Conservation (phyloP, 305 asterid species). For the Fraxinus xanthoxyloides region DNA sequence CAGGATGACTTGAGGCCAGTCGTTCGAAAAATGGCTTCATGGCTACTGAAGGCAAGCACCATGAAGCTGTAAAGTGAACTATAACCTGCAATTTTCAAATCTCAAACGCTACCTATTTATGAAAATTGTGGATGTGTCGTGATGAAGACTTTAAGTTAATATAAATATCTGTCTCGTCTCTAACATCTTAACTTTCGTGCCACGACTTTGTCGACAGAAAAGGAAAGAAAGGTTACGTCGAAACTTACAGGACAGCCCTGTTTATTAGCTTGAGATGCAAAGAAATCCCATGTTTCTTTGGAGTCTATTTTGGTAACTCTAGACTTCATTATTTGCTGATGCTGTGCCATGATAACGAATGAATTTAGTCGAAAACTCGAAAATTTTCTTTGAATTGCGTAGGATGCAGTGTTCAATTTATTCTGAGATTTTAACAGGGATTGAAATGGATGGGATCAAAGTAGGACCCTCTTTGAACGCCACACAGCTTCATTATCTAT, state of each 20-base stretch:
- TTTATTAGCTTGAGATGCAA: slow-evolving; percentile 35
- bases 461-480: slow-evolving; percentile 26
- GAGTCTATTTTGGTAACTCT: slow-evolving; percentile 42
- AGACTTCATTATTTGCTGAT: slow-evolving; percentile 4
- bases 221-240: neutral
- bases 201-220: neutral
- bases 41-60: slow-evolving; percentile 59
- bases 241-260: slow-evolving; percentile 42
- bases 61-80: slow-evolving; percentile 48
- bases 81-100: slow-evolving; percentile 32
- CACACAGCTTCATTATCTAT: neutral
- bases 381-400: neutral
- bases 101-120: neutral
- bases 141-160: neutral
- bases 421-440: neutral
- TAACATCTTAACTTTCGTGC: neutral
- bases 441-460: slow-evolving; percentile 25
- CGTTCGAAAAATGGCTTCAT: slow-evolving; percentile 45
- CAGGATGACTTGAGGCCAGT: slow-evolving; percentile 29
- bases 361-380: neutral
- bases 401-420: neutral
- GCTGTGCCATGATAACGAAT: slow-evolving; percentile 4
- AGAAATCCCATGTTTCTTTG: slow-evolving; percentile 41
- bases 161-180: neutral
- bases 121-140: neutral